A percentile compares a stretch with the other conserved stretches of the same genome.
Conservation (phyloP, 176 grass and related monocot species). For the Neostapfia colusana region DNA sequence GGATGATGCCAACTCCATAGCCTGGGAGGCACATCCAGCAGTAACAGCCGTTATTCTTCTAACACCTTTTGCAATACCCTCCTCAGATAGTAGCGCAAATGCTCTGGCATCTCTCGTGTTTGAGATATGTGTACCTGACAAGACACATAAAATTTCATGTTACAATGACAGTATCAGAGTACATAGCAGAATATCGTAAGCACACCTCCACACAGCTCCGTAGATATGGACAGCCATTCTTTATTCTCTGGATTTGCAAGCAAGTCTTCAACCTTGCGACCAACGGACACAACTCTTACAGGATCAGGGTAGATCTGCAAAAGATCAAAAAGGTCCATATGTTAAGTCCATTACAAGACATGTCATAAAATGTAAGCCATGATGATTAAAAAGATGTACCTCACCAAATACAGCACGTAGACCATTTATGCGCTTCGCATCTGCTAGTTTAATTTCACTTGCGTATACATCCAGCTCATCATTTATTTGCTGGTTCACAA, state of each 20-base stretch:
- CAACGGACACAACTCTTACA: conserved; percentile 84
- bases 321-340: not conserved
- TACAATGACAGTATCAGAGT: too few species aligned
- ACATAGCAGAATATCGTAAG: not conserved
- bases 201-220: conserved; percentile 83
- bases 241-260: conserved; percentile 66
- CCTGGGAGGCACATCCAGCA: conserved; percentile 58
- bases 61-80: conserved; percentile 94
- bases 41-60: conserved; percentile 91
- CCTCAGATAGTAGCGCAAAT: conserved; percentile 85
- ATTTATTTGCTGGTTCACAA: conserved; percentile 93
- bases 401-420: conserved; percentile 90
- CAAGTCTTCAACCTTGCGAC: conserved; percentile 79
- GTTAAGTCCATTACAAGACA: not conserved
- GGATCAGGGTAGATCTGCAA: conserved; percentile 83
- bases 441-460: conserved; percentile 63
- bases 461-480: conserved; percentile 79
- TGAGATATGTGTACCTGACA: conserved; percentile 83
- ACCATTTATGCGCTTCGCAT: conserved; percentile 73
- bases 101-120: conserved; percentile 81
- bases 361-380: not conserved
- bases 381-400: conserved; percentile 39
- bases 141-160: conserved; percentile 27
- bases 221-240: conserved; percentile 88
- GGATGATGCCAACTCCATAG: conserved; percentile 64